phyloP scores from a whole-genome alignment of 441 rosid species.

The Raphanus hybrid region DNA sequence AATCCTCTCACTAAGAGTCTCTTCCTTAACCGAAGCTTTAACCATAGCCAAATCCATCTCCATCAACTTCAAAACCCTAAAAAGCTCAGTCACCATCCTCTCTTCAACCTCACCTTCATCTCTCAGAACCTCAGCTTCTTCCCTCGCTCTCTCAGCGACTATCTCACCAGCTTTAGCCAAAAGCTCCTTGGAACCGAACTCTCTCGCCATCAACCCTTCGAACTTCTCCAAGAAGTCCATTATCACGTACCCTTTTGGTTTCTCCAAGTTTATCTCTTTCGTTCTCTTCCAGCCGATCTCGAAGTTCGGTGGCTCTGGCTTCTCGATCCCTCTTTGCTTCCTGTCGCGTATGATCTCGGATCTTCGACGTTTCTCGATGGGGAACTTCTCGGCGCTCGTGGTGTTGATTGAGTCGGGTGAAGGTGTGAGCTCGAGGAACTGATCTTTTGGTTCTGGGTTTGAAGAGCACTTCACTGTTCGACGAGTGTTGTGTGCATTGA shows the following conservation, averaged over 20 bases:
- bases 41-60: conserved; percentile 99
- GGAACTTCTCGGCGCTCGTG: conserved; percentile 62
- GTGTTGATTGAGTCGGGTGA: conserved; percentile 47
- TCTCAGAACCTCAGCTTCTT: conserved; percentile 82
- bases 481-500: background rate
- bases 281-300: conserved; percentile 92
- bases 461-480: conserved; percentile 31
- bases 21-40: conserved; percentile 83
- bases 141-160: conserved; percentile 86
- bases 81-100: conserved; percentile 84
- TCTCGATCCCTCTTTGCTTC: conserved; percentile 48
- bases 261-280: conserved; percentile 65
- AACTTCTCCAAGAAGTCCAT: conserved; percentile 85
- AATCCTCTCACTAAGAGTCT: conserved; percentile 73
- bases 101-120: conserved; percentile 88
- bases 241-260: conserved; percentile 77
- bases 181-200: conserved; percentile 82
- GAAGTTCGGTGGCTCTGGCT: conserved; percentile 73
- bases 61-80: conserved; percentile 86
- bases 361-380: conserved; percentile 74
- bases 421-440: conserved; percentile 50
- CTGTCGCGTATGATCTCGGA: conserved; percentile 68
- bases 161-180: conserved; percentile 80
- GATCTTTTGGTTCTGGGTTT: conserved; percentile 33
- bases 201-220: conserved; percentile 70